A percentile compares a stretch with the other conserved stretches of the same genome.
Conservation (phyloP, 208 protist species). For the Porcisia deanei region DNA sequence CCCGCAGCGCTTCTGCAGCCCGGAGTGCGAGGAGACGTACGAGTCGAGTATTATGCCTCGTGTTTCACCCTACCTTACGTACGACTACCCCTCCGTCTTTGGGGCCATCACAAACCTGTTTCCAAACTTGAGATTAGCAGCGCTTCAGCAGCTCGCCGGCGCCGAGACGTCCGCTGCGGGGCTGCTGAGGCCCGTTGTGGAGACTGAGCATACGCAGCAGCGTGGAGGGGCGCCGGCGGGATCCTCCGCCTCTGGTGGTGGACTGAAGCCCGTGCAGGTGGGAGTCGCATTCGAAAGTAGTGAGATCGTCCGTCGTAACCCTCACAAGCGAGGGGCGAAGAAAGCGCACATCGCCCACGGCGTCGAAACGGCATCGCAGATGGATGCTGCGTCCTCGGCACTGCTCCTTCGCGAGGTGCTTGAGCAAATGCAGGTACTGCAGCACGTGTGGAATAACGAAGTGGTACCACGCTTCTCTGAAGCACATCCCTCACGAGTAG, state of each 20-base stretch:
- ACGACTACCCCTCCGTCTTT: conserved; percentile 44
- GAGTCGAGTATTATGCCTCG: conserved; percentile 24
- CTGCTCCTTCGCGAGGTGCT: conserved; percentile 28
- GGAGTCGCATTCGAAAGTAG: conserved; percentile 17
- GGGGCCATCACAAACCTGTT: conserved; percentile 57
- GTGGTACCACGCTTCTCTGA: conserved; percentile 23
- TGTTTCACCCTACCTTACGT: conserved; percentile 32
- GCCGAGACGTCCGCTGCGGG: conserved; percentile 35
- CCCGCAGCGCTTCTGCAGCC: conserved; percentile 68
- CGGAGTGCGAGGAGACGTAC: conserved; percentile 53
- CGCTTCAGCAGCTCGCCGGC: conserved; percentile 54
- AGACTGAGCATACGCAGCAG: background rate
- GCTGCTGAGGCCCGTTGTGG: conserved; percentile 15
- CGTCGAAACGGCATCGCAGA: conserved; percentile 1
- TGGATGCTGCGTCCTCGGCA: background rate
- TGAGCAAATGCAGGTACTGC: conserved; percentile 38
- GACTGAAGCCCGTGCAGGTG: conserved; percentile 24
- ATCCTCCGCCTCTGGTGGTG: conserved; percentile 3
- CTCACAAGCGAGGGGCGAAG: background rate
- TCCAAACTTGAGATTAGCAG: conserved; percentile 50
- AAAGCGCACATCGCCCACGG: background rate
- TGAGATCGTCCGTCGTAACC: background rate
- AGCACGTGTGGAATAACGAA: conserved; percentile 43
- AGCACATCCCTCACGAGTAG: conserved; percentile 2
- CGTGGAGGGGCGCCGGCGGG: background rate